A percentile compares a stretch with the other conserved stretches of the same genome.
phyloP scores from a whole-genome alignment of 257 asterid species.

The Solanum corneliomulleri region DNA sequence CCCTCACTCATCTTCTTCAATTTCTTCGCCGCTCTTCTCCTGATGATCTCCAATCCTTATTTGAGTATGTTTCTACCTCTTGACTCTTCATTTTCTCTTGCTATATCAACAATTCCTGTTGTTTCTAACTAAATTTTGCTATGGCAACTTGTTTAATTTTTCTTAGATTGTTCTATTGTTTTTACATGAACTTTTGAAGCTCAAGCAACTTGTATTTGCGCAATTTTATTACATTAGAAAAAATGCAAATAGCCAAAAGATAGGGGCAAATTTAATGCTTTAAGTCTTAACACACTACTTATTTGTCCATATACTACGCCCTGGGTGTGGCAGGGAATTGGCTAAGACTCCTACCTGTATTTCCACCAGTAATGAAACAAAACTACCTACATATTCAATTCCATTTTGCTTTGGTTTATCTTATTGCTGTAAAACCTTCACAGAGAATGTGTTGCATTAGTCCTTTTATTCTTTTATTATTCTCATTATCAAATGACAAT shows the following conservation, averaged over 20 bases:
- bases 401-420: neutral
- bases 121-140: neutral
- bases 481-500: neutral
- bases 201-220: neutral
- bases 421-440: neutral
- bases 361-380: neutral
- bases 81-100: neutral
- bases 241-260: neutral
- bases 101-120: neutral
- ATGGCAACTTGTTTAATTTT: neutral
- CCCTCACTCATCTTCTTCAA: constrained; percentile 40
- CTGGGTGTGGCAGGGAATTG: neutral
- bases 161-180: neutral
- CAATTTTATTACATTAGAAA: neutral
- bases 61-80: constrained; percentile 41
- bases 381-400: neutral
- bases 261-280: neutral
- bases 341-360: neutral
- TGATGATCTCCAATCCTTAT: constrained; percentile 45
- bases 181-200: neutral
- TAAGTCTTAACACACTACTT: neutral
- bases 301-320: neutral
- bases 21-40: constrained; percentile 49
- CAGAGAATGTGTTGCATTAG: neutral
- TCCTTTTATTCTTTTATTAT: neutral